Conservation (phyloP, 2,329 filamentous ascomycete genomes). For the Davidsoniella virescens region DNA sequence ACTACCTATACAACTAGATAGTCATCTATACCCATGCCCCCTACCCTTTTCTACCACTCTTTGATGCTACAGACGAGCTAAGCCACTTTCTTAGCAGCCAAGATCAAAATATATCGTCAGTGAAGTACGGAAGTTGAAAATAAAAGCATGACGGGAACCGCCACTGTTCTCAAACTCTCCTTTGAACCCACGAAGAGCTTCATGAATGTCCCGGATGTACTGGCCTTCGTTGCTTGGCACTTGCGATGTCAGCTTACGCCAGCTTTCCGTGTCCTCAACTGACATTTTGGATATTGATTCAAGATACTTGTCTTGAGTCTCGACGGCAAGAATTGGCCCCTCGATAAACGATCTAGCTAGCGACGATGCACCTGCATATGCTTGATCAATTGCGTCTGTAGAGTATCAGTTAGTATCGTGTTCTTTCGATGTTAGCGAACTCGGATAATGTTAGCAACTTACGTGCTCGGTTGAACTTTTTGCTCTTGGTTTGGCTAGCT, state of each 20-base stretch:
- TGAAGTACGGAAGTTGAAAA: constrained; percentile 82
- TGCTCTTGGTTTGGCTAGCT: constrained; percentile 64
- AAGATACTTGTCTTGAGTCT: constrained; percentile 71
- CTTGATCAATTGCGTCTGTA: constrained; percentile 63
- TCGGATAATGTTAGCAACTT: background rate
- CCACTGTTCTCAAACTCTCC: constrained; percentile 36
- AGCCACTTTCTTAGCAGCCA: constrained; percentile 1
- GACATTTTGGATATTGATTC: constrained; percentile 58
- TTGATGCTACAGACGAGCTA: too few relatives aligned
- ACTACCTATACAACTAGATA: too few relatives aligned
- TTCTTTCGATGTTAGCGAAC: background rate
- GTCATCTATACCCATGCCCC: too few relatives aligned
- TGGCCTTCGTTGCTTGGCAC: constrained; percentile 63
- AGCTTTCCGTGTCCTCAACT: constrained; percentile 66
- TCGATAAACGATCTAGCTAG: constrained; percentile 56
- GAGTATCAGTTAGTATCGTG: background rate
- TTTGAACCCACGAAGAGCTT: constrained; percentile 51
- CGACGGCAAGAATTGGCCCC: constrained; percentile 72
- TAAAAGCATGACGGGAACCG: constrained; percentile 56
- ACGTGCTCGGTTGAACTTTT: constrained; percentile 69
- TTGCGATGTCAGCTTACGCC: constrained; percentile 65
- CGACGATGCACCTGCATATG: constrained; percentile 40
- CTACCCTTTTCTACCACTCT: too few relatives aligned
- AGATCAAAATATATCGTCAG: constrained; percentile 78
- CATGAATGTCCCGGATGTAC: constrained; percentile 70